These are phyloP conservation scores for Schizonepeta tenuifolia DNA, from an alignment of 257 asterid species.

Conservation along the genomic window DNA sequence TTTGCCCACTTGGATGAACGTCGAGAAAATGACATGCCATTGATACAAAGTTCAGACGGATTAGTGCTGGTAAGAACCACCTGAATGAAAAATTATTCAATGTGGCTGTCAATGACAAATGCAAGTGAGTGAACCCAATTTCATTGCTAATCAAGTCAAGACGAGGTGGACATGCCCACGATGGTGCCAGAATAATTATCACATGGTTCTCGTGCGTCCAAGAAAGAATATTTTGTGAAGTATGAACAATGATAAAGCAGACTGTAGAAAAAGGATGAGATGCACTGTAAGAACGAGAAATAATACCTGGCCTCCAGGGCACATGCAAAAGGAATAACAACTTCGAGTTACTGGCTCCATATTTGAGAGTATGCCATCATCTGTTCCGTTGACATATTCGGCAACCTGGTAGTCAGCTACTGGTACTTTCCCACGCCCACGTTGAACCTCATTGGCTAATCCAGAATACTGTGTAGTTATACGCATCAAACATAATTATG, in stretches of 20 bases:
- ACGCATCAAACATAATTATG: not conserved
- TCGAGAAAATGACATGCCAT: conserved; percentile 93
- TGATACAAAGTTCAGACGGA: conserved; percentile 88
- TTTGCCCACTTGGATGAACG: conserved; percentile 97
- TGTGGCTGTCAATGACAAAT: conserved; percentile 10
- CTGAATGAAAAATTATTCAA: conserved; percentile 45
- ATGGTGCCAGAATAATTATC: not conserved
- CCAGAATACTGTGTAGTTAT: conserved; percentile 68
- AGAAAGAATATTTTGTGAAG: not conserved
- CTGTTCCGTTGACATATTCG: conserved; percentile 50
- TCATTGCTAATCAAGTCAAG: not conserved
- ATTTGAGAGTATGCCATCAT: conserved; percentile 35
- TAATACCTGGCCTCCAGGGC: conserved; percentile 99
- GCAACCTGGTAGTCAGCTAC: conserved; percentile 98
- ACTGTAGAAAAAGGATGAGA: not conserved
- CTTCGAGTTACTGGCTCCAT: conserved; percentile 52
- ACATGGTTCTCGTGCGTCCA: not conserved
- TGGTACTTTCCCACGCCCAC: conserved; percentile 92
- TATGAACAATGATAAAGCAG: not conserved
- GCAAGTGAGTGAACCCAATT: not conserved
- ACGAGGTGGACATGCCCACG: not conserved
- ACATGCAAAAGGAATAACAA: conserved; percentile 99
- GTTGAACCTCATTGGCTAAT: conserved; percentile 74
- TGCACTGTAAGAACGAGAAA: not conserved
- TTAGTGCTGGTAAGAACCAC: conserved; percentile 93